phyloP scores from a whole-genome alignment of 2,329 filamentous ascomycete species.

The Rachicladosporium sp. region DNA sequence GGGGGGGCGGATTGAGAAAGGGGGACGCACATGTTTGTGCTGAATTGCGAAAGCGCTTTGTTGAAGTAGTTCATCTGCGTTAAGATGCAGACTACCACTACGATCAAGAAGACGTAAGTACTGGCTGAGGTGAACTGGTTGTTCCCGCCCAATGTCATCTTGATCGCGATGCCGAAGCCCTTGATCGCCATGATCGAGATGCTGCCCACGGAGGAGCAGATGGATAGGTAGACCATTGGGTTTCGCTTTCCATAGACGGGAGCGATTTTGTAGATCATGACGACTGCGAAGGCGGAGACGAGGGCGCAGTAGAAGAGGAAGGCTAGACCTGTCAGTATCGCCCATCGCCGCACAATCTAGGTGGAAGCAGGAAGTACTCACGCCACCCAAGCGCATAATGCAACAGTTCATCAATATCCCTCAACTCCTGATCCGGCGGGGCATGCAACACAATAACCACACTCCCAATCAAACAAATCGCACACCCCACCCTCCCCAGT shows the following conservation, averaged over 20 bases:
- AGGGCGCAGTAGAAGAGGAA: constrained; percentile 77
- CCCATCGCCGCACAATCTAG: no score
- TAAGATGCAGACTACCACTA: constrained; percentile 84
- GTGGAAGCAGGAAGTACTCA: no score
- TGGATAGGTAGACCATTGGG: constrained; percentile 89
- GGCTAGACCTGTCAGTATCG: constrained; percentile 39
- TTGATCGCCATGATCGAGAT: constrained; percentile 99
- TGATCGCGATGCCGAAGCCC: constrained; percentile 93
- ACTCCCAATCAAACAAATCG: constrained; percentile 88
- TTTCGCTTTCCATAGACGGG: constrained; percentile 89
- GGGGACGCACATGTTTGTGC: constrained; percentile 76
- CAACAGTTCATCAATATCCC: constrained; percentile 84
- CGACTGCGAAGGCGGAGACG: constrained; percentile 68
- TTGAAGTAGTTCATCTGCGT: constrained; percentile 99
- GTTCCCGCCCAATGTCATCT: constrained; percentile 81
- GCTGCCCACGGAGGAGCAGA: constrained; percentile 92
- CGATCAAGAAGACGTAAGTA: constrained; percentile 94
- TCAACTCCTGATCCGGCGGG: constrained; percentile 81
- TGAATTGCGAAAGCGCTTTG: constrained; percentile 93
- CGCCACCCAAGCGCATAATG: constrained; percentile 56
- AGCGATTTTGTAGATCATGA: constrained; percentile 95
- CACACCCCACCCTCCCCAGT: constrained; percentile 86
- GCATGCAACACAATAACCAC: constrained; percentile 97
- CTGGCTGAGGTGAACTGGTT: constrained; percentile 94
- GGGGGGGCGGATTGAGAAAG: not conserved